These are phyloP conservation scores for Oidium heveae DNA, from an alignment of 2,329 filamentous ascomycete genomes.

Conservation along the genomic window DNA sequence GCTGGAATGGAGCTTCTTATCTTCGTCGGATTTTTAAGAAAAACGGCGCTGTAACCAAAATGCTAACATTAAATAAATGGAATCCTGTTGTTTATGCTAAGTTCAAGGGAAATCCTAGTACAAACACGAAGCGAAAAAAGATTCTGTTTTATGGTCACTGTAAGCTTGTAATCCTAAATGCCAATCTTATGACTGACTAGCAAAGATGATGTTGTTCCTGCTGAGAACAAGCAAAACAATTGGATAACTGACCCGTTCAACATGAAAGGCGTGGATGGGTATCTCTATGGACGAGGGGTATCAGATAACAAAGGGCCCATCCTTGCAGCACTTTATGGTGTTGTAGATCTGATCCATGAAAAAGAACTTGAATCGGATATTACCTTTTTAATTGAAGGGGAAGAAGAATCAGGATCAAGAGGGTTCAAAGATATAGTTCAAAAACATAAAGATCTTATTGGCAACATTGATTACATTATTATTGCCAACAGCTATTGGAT, in stretches of 20 bases:
- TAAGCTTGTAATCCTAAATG: conserved; percentile 2
- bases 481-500: conserved; percentile 98
- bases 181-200: conserved; percentile 1
- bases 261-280: conserved; percentile 74
- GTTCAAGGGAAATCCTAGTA: conserved; percentile 51
- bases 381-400: conserved; percentile 83
- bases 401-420: conserved; percentile 82
- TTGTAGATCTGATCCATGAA: conserved; percentile 67
- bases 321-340: conserved; percentile 78
- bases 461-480: conserved; percentile 78
- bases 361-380: conserved; percentile 69
- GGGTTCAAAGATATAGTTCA: conserved; percentile 70
- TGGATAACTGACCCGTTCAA: conserved; percentile 79
- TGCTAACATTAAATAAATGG: conserved; percentile 52
- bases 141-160: conserved; percentile 91
- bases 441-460: conserved; percentile 61
- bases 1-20: conserved; percentile 75
- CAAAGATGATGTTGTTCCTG: conserved; percentile 64
- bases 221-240: conserved; percentile 55
- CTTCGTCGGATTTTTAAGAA: conserved; percentile 77
- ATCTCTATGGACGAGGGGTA: conserved; percentile 83
- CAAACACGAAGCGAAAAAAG: conserved; percentile 45
- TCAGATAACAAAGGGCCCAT: conserved; percentile 96
- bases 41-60: conserved; percentile 67
- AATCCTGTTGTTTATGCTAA: conserved; percentile 88